These are phyloP conservation scores for Mortierella hygrophila DNA, from an alignment of 192 early-diverging fungal genomes.

Conservation along the genomic window DNA sequence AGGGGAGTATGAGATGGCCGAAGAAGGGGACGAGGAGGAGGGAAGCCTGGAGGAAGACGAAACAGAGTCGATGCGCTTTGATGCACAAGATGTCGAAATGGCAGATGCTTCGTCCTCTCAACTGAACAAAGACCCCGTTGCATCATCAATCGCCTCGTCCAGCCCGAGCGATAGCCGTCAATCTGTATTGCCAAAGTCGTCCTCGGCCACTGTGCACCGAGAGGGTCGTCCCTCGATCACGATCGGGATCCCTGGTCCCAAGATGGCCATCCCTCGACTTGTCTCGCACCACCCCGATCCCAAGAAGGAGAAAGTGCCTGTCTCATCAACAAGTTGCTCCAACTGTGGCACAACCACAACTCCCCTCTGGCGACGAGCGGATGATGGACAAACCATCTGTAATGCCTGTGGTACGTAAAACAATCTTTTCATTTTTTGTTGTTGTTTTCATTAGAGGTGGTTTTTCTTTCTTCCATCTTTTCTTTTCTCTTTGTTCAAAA, in stretches of 20 bases:
- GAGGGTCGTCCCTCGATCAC: not conserved
- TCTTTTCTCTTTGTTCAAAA: not conserved
- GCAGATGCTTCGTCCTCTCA: conserved; percentile 21
- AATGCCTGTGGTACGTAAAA: conserved; percentile 93
- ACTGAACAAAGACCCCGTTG: conserved; percentile 14
- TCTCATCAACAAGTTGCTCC: conserved; percentile 72
- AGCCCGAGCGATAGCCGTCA: not conserved
- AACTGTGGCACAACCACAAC: conserved; percentile 95
- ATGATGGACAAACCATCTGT: conserved; percentile 91
- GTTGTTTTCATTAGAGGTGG: not conserved
- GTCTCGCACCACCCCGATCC: not conserved
- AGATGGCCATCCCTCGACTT: conserved; percentile 6
- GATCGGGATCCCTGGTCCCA: conserved; percentile 2
- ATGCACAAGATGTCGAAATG: conserved; percentile 39
- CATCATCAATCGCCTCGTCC: not conserved
- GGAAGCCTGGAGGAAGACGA: conserved; percentile 2
- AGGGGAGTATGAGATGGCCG: conserved; percentile 17
- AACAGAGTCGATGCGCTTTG: not conserved
- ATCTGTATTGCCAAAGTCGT: not conserved
- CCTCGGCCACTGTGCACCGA: not conserved
- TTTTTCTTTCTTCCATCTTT: not conserved
- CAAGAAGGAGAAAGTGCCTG: conserved; percentile 49
- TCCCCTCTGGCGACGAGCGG: conserved; percentile 91
- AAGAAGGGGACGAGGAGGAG: conserved; percentile 17
- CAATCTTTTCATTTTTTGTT: not conserved